Conservation (phyloP, 2,329 filamentous ascomycete genomes). For the Calonectria fujianensis region DNA sequence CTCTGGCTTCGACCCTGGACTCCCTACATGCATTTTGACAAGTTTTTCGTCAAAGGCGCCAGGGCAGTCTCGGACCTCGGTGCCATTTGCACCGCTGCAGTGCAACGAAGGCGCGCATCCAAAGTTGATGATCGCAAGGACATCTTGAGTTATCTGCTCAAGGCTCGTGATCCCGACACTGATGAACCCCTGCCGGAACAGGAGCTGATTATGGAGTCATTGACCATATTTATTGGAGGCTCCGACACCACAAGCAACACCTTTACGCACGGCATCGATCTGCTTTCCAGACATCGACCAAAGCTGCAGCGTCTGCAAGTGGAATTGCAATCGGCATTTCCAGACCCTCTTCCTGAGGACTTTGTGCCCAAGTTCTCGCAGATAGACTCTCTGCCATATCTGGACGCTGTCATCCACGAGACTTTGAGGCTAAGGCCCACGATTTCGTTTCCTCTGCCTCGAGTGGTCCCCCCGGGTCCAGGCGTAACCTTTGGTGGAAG, state of each 20-base stretch:
- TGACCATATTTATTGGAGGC: slow-evolving; percentile 8
- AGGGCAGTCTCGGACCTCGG: slow-evolving; percentile 3
- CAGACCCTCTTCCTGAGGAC: background rate
- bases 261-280: background rate
- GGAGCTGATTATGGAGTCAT: slow-evolving; percentile 1
- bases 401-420: slow-evolving; percentile 10
- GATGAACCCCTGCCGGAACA: background rate
- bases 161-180: slow-evolving; percentile 17
- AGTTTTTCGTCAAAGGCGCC: background rate
- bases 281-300: background rate
- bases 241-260: slow-evolving; percentile 14
- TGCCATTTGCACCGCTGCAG: slow-evolving; percentile 1
- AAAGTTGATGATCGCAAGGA: slow-evolving; percentile 15
- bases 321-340: slow-evolving; percentile 1
- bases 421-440: slow-evolving; percentile 6
- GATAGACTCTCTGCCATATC: background rate
- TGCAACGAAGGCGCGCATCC: background rate
- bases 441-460: background rate
- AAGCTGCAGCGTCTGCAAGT: background rate
- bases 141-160: slow-evolving; percentile 1
- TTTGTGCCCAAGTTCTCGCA: slow-evolving; percentile 2
- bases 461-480: slow-evolving; percentile 2
- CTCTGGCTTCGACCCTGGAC: slow-evolving; percentile 17
- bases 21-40: slow-evolving; percentile 14
- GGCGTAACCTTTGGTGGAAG: background rate